These are phyloP conservation scores for Saturnispora serradocipensis DNA, from an alignment of 805 yeast genomes.

Conservation along the genomic window DNA sequence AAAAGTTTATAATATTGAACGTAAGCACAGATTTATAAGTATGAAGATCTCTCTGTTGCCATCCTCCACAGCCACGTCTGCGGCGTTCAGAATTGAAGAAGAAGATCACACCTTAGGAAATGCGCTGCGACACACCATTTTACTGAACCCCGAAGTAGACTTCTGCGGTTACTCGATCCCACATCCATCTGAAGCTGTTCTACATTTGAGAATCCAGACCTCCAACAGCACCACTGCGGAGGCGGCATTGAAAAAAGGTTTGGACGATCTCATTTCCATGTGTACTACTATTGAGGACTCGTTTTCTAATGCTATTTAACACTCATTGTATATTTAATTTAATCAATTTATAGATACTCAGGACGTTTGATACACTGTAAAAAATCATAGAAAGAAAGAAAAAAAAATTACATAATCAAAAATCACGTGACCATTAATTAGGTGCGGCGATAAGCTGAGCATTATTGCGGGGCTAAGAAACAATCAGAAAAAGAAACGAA, in stretches of 20 bases:
- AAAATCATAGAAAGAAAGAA: too few species aligned
- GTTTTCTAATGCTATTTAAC: slow-evolving; percentile 29
- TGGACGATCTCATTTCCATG: slow-evolving; percentile 72
- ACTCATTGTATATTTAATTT: background rate
- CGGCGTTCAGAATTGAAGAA: slow-evolving; percentile 83
- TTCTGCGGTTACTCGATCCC: slow-evolving; percentile 98
- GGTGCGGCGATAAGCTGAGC: too few species aligned
- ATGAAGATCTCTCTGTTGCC: slow-evolving; percentile 51
- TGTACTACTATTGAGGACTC: slow-evolving; percentile 78
- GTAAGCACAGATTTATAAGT: background rate
- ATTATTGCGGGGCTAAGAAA: background rate
- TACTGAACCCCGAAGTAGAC: slow-evolving; percentile 97
- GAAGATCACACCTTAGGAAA: slow-evolving; percentile 97
- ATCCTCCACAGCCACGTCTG: slow-evolving; percentile 88
- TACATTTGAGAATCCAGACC: slow-evolving; percentile 90
- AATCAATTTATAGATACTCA: background rate
- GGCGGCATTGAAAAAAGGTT: slow-evolving; percentile 87
- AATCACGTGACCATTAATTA: too few species aligned
- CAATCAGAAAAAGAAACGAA: background rate
- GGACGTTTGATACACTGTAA: too few species aligned
- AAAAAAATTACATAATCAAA: too few species aligned
- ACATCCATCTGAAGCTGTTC: slow-evolving; percentile 87
- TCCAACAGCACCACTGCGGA: slow-evolving; percentile 79
- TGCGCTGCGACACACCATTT: slow-evolving; percentile 83
- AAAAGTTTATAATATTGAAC: background rate